Evolutionary conservation across 2,329 filamentous ascomycete species (phyloP), one percentile per base, ranked within the genome.

Genomic region (Incumbomyces lentus): DNA sequence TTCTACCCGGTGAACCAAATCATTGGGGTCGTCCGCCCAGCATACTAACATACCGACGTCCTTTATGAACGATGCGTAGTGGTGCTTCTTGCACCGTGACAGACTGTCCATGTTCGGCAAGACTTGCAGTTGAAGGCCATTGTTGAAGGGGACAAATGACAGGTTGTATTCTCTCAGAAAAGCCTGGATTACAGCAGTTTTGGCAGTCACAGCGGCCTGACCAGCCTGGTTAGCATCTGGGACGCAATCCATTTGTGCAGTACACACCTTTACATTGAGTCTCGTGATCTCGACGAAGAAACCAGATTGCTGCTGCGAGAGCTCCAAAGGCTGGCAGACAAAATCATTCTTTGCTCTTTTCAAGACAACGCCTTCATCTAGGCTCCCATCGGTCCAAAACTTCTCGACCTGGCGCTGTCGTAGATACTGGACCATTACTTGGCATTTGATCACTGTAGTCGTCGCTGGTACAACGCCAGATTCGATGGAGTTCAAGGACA

Each of bases 121-220:
- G 3, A 84, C 74, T 57, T 84, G 81, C 6, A 84, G 63, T 19
- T 74, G 74, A 14, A 81, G 68, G 2, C 75, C 76, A 44, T 73
- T 68, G 13, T 70, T 62, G 13, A 84, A 64, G 8, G 80, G 77
- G 8, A 84, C 75, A 52, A 74, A 79, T 13, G 74, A 65, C 17
- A 67, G 53, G 17, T 70, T 65, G 38, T 67, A 70, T 40, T 69
- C 64, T 47, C 72, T 64, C 6, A 82, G 64, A 51, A 84, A 72
- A 22, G 79, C 69, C 52, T 76, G 74, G 56, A 83, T 79, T 34
- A 82, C 73, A 49, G 73, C 69, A 2, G 79, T 83, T 58, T 77
- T 81, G 52, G 83, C 70, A 2, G 81, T 84, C 73, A 84, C 81
- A 42, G 79, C 79, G 55, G 73, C 78, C 75, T 81, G 39, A 34